These are phyloP conservation scores for Pythium aquatile DNA, from an alignment of 352 stramenopile species.

Conservation along the genomic window DNA sequence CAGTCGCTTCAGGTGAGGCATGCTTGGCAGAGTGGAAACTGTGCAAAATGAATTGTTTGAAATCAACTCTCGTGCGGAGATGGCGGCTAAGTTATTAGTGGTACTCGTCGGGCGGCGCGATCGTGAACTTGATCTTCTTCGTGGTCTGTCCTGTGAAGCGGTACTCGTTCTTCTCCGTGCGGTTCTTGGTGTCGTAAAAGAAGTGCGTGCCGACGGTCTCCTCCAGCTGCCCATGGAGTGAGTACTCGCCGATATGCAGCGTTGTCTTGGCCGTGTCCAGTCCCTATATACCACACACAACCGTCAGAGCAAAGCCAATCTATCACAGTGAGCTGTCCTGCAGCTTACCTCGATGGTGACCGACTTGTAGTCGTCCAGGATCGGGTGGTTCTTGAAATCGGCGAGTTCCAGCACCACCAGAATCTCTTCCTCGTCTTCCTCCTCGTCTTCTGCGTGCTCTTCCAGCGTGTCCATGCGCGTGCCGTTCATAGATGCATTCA, in stretches of 20 bases:
- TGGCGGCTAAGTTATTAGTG: neutral
- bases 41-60: conserved; percentile 22
- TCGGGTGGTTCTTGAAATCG: conserved; percentile 81
- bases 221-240: conserved; percentile 61
- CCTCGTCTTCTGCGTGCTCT: conserved; percentile 27
- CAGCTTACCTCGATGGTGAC: conserved; percentile 57
- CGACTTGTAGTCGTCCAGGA: conserved; percentile 66
- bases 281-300: conserved; percentile 33
- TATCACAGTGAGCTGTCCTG: neutral
- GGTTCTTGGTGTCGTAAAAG: conserved; percentile 71
- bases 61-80: neutral
- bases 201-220: conserved; percentile 79
- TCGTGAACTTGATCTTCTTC: conserved; percentile 82
- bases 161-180: conserved; percentile 43
- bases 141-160: conserved; percentile 64
- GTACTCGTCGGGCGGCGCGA: conserved; percentile 58
- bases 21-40: conserved; percentile 3
- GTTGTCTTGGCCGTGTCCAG: conserved; percentile 64
- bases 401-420: conserved; percentile 72
- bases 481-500: neutral
- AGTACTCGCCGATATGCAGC: conserved; percentile 72
- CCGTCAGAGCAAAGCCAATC: neutral
- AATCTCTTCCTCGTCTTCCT: conserved; percentile 61
- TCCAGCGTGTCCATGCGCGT: neutral
- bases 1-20: too few relatives aligned